Percentiles rank a stretch among this genome's conserved stretches.
Conservation (phyloP, 306 rosid genomes). For the Vigna trinervia region DNA sequence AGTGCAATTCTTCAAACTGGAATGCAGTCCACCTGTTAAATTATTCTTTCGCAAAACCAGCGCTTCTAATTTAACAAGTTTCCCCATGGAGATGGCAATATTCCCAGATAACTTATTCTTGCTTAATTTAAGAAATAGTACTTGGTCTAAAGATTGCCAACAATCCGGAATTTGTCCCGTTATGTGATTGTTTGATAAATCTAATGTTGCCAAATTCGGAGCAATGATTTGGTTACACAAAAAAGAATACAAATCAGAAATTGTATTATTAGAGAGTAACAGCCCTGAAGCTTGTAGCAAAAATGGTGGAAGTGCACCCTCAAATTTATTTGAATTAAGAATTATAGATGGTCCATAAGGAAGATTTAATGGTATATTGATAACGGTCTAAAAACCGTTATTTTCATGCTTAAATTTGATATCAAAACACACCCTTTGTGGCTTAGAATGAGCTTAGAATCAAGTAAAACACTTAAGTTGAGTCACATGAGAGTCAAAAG, state of each 20-base stretch:
- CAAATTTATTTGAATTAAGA: background rate
- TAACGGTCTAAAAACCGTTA: too few relatives aligned
- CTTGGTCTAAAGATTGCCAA: background rate
- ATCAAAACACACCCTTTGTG: too few relatives aligned
- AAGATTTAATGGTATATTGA: too few relatives aligned
- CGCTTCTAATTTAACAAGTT: background rate
- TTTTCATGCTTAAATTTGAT: too few relatives aligned
- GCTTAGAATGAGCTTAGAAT: too few relatives aligned
- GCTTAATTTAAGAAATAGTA: background rate
- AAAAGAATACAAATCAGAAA: background rate
- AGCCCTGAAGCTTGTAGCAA: background rate
- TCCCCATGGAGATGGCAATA: conserved; percentile 31
- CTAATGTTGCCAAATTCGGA: background rate
- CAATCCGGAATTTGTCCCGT: background rate
- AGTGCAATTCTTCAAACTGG: conserved; percentile 20
- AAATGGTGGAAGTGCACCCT: background rate
- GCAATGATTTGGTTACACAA: background rate
- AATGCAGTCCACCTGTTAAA: conserved; percentile 37
- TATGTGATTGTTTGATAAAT: background rate
- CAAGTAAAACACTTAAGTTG: too few relatives aligned
- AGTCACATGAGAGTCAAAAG: too few relatives aligned
- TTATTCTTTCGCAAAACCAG: conserved; percentile 28
- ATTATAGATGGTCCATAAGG: background rate
- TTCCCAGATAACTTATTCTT: background rate
- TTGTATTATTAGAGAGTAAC: background rate